A percentile compares a stretch with the other conserved stretches of the same genome.
Conservation (phyloP, 1,284 basidiomycete genomes). For the Austroboletus rostrupii region DNA sequence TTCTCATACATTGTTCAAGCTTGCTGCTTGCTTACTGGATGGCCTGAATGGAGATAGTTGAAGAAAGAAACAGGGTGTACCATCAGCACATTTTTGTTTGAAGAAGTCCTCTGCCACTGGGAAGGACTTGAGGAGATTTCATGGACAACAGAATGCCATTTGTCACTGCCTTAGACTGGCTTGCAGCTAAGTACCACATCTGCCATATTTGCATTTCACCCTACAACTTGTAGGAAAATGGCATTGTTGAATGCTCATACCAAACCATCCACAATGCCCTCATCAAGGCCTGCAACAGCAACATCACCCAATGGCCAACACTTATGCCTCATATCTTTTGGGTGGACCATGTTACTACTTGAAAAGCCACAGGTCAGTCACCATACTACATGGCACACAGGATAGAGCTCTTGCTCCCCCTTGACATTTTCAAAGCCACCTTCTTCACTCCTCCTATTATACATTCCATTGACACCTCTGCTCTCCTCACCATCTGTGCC, state of each 20-base stretch:
- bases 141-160: neutral
- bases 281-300: neutral
- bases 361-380: neutral
- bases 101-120: slow-evolving; percentile 4
- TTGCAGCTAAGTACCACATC: too few species aligned
- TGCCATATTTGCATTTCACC: too few species aligned
- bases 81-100: neutral
- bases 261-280: too few species aligned
- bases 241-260: too few species aligned
- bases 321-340: slow-evolving; percentile 1
- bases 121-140: slow-evolving; percentile 8
- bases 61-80: slow-evolving; percentile 9
- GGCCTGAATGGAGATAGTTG: slow-evolving; percentile 4
- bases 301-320: slow-evolving; percentile 6
- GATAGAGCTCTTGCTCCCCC: slow-evolving; percentile 27
- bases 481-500: neutral
- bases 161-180: too few species aligned
- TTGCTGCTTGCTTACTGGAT: neutral
- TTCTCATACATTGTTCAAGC: slow-evolving; percentile 2
- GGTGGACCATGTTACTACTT: neutral
- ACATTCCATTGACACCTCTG: neutral
- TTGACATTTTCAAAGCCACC: slow-evolving; percentile 30
- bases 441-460: slow-evolving; percentile 18
- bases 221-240: too few species aligned
- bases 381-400: slow-evolving; percentile 26